Conservation (phyloP, 2,329 filamentous ascomycete genomes). For the Cladosporium phlei region DNA sequence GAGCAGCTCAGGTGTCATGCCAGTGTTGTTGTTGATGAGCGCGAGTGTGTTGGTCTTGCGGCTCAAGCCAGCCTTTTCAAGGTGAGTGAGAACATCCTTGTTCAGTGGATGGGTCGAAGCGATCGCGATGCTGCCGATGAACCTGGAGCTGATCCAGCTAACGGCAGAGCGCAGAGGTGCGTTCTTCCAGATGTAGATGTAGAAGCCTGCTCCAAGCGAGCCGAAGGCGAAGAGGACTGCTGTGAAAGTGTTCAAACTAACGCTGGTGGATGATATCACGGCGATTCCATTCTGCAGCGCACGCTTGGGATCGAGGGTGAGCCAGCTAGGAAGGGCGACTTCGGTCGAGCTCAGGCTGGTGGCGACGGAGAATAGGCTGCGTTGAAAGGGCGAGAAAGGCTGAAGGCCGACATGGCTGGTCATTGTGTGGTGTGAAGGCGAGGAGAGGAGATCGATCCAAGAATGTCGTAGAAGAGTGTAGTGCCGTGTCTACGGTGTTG, state of each 20-base stretch:
- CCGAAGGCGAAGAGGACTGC: constrained; percentile 4
- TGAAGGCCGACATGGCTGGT: constrained; percentile 1
- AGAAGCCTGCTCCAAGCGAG: constrained; percentile 2
- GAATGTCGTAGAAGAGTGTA: too few relatives aligned
- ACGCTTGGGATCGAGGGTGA: background rate
- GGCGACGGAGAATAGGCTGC: constrained; percentile 1
- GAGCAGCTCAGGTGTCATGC: background rate
- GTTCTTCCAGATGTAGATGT: constrained; percentile 7
- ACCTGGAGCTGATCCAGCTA: background rate
- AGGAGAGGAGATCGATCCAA: too few relatives aligned
- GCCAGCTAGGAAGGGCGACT: background rate
- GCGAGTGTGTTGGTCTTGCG: constrained; percentile 4
- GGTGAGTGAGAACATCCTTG: constrained; percentile 3
- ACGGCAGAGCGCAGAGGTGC: background rate
- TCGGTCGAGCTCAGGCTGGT: constrained; percentile 7
- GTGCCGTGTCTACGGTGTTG: too few relatives aligned
- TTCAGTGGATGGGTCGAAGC: constrained; percentile 5
- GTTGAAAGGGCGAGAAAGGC: background rate
- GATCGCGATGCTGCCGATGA: constrained; percentile 5
- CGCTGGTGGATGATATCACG: background rate
- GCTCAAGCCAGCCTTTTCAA: background rate
- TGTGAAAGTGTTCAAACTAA: background rate
- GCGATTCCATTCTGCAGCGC: constrained; percentile 6
- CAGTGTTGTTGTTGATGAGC: constrained; percentile 1
- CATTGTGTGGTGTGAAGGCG: background rate